Conservation (phyloP, 768 basidiomycete species). For the Leccinum disarticulatum region DNA sequence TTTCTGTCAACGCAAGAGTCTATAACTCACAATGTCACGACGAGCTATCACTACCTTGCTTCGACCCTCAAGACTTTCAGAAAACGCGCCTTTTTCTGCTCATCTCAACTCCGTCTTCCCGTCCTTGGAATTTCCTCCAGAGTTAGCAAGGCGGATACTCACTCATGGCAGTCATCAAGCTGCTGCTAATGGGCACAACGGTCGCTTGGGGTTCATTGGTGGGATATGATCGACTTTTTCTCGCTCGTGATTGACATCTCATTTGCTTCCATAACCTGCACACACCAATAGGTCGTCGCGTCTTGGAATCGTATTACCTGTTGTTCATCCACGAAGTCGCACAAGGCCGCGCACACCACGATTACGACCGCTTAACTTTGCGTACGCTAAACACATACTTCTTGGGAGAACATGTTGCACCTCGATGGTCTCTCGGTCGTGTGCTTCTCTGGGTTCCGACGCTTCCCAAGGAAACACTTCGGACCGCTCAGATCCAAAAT, state of each 20-base stretch:
- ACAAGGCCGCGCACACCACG: slow-evolving; percentile 45
- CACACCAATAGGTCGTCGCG: slow-evolving; percentile 60
- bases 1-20: no score
- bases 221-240: background rate
- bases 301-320: slow-evolving; percentile 71
- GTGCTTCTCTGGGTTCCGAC: slow-evolving; percentile 77
- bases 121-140: slow-evolving; percentile 66
- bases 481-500: slow-evolving; percentile 11
- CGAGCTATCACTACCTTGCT: no score
- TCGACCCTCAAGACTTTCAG: slow-evolving; percentile 2
- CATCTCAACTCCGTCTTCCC: slow-evolving; percentile 66
- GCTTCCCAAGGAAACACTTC: slow-evolving; percentile 38
- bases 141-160: slow-evolving; percentile 69
- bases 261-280: background rate
- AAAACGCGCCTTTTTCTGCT: slow-evolving; percentile 37
- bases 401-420: slow-evolving; percentile 72
- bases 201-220: slow-evolving; percentile 73
- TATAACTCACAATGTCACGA: no score
- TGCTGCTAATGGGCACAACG: slow-evolving; percentile 69
- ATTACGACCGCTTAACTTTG: slow-evolving; percentile 56
- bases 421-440: slow-evolving; percentile 70
- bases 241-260: slow-evolving; percentile 1
- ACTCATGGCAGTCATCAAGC: slow-evolving; percentile 77
- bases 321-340: slow-evolving; percentile 65
- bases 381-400: slow-evolving; percentile 66